Evolutionary conservation across 257 asterid genomes (phyloP).

Genomic region (Dorcoceras hygrometricum): DNA sequence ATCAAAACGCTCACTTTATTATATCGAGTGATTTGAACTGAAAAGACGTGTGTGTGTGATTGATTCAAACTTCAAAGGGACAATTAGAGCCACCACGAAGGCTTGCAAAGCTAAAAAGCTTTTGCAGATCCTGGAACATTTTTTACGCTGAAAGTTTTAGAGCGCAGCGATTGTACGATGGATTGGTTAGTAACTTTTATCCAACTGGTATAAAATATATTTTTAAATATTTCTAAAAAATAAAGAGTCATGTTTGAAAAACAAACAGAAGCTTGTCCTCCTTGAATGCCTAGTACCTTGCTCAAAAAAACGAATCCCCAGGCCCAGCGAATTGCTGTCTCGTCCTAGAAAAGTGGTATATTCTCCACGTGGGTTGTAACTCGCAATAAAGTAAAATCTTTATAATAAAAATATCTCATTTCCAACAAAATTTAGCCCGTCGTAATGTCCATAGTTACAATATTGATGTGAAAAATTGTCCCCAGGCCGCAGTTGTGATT

Average conservation of each 20-base stretch:
- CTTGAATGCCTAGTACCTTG: slow-evolving; percentile 40
- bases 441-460: too few relatives aligned
- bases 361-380: slow-evolving; percentile 50
- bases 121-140: slow-evolving; percentile 83
- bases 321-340: slow-evolving; percentile 70
- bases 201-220: too few relatives aligned
- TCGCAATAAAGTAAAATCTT: too few relatives aligned
- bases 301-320: slow-evolving; percentile 47
- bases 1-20: slow-evolving; percentile 30
- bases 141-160: slow-evolving; percentile 43
- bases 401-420: too few relatives aligned
- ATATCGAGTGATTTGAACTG: slow-evolving; percentile 56
- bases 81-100: slow-evolving; percentile 36
- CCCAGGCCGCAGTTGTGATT: too few relatives aligned
- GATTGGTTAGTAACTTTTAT: too few relatives aligned
- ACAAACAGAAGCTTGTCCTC: too few relatives aligned
- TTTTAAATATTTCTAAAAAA: too few relatives aligned
- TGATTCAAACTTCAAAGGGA: slow-evolving; percentile 53
- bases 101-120: slow-evolving; percentile 16
- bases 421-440: too few relatives aligned
- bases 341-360: slow-evolving; percentile 84
- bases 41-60: slow-evolving; percentile 50
- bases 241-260: too few relatives aligned
- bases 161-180: too few relatives aligned
- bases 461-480: too few relatives aligned